A percentile compares a stretch with the other conserved stretches of the same genome.
Evolutionary conservation across 2,329 filamentous ascomycete species (phyloP).

Genomic region (Xylaria sp.): DNA sequence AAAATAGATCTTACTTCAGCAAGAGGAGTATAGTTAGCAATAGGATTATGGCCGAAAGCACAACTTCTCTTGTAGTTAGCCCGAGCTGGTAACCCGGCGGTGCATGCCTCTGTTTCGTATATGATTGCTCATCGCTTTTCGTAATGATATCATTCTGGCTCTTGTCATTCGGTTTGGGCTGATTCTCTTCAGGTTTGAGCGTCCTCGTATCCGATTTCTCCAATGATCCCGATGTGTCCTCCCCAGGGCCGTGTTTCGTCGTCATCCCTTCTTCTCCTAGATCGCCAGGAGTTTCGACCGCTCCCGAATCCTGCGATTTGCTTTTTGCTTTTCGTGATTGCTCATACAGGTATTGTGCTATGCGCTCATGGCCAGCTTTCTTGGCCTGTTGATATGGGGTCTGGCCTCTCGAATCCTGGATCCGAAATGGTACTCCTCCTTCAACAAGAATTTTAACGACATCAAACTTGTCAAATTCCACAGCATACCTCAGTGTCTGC

Average conservation of each 20-base stretch:
- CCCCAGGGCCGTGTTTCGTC: neutral
- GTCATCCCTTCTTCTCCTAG: neutral
- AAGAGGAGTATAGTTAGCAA: slow-evolving; percentile 4
- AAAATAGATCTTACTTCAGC: neutral
- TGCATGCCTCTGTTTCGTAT: neutral
- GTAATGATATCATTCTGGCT: neutral
- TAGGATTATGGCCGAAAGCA: neutral
- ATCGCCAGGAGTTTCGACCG: neutral
- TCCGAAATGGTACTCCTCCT: slow-evolving; percentile 13
- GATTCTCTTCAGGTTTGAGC: neutral
- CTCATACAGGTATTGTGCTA: slow-evolving; percentile 19
- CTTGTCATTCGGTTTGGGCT: neutral
- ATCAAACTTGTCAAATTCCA: slow-evolving; percentile 5
- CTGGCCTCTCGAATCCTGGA: slow-evolving; percentile 4
- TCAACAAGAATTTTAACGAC: slow-evolving; percentile 20
- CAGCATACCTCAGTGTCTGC: slow-evolving; percentile 5
- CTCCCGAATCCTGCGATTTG: neutral
- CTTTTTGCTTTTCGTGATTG: slow-evolving; percentile 6
- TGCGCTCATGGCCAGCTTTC: slow-evolving; percentile 4
- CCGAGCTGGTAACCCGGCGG: neutral
- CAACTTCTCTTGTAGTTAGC: slow-evolving; percentile 6
- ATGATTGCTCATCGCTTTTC: neutral
- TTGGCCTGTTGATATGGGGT: slow-evolving; percentile 18
- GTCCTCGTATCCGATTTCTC: neutral
- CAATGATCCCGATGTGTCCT: neutral